These are phyloP conservation scores for Curvularia sp. DNA, from an alignment of 2,329 filamentous ascomycete species.

Conservation along the genomic window DNA sequence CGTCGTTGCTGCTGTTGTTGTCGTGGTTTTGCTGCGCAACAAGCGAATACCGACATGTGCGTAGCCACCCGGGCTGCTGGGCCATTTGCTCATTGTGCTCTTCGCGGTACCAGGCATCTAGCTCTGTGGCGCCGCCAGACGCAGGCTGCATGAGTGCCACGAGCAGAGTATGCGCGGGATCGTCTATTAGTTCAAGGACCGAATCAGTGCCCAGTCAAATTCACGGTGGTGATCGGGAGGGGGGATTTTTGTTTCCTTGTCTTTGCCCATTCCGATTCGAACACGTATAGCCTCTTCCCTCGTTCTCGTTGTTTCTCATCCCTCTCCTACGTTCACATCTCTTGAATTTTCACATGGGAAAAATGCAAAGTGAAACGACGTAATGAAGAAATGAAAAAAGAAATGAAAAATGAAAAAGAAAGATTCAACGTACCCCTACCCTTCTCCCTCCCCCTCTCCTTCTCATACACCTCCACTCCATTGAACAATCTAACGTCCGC, in stretches of 20 bases:
- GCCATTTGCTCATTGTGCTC: slow-evolving; percentile 48
- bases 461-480: slow-evolving; percentile 2
- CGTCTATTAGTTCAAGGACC: not conserved
- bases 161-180: slow-evolving; percentile 19
- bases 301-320: not conserved
- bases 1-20: slow-evolving; percentile 4
- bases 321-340: not conserved
- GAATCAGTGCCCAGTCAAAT: not conserved
- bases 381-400: not conserved
- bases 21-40: slow-evolving; percentile 14
- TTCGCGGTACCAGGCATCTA: slow-evolving; percentile 43
- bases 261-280: no score
- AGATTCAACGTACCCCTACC: not conserved
- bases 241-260: no score
- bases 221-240: not conserved
- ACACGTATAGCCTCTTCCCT: no score
- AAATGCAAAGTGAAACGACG: no score
- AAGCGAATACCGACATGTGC: slow-evolving; percentile 34
- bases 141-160: slow-evolving; percentile 40
- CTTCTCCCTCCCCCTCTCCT: not conserved
- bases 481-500: not conserved
- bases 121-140: slow-evolving; percentile 30
- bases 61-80: slow-evolving; percentile 37
- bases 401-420: not conserved
- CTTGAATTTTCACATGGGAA: no score